Conservation (phyloP, 1,284 basidiomycete genomes). For the Volvariella surrecta region DNA sequence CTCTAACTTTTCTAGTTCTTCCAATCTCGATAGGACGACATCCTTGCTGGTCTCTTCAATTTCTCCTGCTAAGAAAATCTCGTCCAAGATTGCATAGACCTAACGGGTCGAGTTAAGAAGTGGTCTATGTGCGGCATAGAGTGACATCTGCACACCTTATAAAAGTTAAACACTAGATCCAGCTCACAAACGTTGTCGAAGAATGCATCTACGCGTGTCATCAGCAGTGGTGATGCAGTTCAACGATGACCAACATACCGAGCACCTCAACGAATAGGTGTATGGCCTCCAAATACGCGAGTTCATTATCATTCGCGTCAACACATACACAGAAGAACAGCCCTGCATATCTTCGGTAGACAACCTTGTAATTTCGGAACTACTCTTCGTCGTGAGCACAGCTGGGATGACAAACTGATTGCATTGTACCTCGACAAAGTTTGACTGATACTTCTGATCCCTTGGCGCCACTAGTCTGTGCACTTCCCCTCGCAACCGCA, state of each 20-base stretch:
- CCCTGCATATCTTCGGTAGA: constrained; percentile 93
- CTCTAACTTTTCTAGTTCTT: constrained; percentile 87
- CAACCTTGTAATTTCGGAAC: constrained; percentile 94
- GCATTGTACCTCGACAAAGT: constrained; percentile 88
- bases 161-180: constrained; percentile 97
- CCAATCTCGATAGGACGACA: constrained; percentile 84
- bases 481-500: constrained; percentile 89
- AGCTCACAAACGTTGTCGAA: constrained; percentile 98
- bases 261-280: constrained; percentile 98
- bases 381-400: constrained; percentile 22
- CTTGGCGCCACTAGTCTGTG: constrained; percentile 93
- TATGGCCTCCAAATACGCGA: constrained; percentile 95
- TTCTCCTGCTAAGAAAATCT: constrained; percentile 98
- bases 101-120: constrained; percentile 21
- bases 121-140: not conserved
- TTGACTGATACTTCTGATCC: constrained; percentile 98
- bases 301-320: constrained; percentile 96
- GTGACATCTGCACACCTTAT: constrained; percentile 56
- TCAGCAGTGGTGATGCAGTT: constrained; percentile 1
- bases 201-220: constrained; percentile 67
- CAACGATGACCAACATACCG: constrained; percentile 37
- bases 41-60: constrained; percentile 98
- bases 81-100: constrained; percentile 97
- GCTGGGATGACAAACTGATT: constrained; percentile 2
- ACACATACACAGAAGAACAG: constrained; percentile 98